These are phyloP conservation scores for Geotrichum restrictum DNA, from an alignment of 1,139 yeast genomes.

Conservation along the genomic window DNA sequence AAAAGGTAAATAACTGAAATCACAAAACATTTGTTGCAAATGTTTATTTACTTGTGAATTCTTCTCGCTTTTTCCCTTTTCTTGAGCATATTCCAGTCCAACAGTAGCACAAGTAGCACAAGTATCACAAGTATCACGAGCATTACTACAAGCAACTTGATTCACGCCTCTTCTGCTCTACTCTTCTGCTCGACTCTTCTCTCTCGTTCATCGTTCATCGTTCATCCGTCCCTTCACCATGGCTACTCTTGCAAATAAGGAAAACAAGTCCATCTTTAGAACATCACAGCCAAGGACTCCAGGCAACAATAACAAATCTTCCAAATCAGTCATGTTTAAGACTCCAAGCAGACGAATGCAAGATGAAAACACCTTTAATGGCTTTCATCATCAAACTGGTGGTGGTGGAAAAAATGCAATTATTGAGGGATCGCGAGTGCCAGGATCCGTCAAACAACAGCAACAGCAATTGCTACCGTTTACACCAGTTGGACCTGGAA, in stretches of 20 bases:
- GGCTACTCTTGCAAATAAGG: conserved; percentile 14
- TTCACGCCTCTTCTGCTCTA: too few species aligned
- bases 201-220: too few species aligned
- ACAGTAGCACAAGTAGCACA: too few species aligned
- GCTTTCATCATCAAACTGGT: conserved; percentile 13
- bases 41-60: not conserved
- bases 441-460: not conserved
- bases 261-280: conserved; percentile 6
- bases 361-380: conserved; percentile 10
- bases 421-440: not conserved
- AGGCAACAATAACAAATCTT: not conserved
- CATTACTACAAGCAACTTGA: not conserved
- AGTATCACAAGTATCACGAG: too few species aligned
- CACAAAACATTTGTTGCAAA: not conserved
- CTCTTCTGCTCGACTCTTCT: too few species aligned
- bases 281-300: conserved; percentile 7
- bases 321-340: conserved; percentile 11
- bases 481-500: conserved; percentile 13
- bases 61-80: too few species aligned
- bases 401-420: conserved; percentile 5
- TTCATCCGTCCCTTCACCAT: not conserved
- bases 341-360: conserved; percentile 14
- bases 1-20: not conserved
- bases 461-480: conserved; percentile 1
- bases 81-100: not conserved